Evolutionary conservation across 129 eudicot genomes (phyloP).

Genomic region (Flaveria trinervia): DNA sequence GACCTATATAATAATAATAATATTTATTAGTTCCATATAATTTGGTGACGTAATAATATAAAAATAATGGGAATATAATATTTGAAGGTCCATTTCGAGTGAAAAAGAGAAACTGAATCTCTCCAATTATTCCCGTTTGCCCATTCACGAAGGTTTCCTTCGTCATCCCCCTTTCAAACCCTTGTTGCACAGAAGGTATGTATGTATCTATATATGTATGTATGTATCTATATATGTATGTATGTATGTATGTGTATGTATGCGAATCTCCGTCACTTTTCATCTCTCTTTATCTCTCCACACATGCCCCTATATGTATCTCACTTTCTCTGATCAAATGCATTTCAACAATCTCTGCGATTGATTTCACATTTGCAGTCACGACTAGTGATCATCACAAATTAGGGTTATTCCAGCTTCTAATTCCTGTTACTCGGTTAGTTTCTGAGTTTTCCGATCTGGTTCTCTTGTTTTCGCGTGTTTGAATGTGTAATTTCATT

Average conservation of each 20-base stretch:
- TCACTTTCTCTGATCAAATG: constrained; percentile 10
- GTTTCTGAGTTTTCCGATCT: background rate
- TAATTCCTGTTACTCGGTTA: constrained; percentile 17
- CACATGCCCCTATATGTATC: constrained; percentile 7
- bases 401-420: constrained; percentile 18
- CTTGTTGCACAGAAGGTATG: constrained; percentile 37
- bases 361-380: constrained; percentile 34
- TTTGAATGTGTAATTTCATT: background rate
- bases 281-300: constrained; percentile 1
- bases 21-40: too few relatives aligned
- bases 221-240: background rate
- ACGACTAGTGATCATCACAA: constrained; percentile 11
- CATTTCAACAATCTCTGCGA: constrained; percentile 16
- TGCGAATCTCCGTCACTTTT: constrained; percentile 27
- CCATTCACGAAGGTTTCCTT: constrained; percentile 34
- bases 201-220: background rate
- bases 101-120: constrained; percentile 37
- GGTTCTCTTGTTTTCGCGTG: constrained; percentile 18
- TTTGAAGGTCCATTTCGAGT: constrained; percentile 21
- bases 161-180: constrained; percentile 39
- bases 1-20: too few relatives aligned
- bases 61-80: background rate
- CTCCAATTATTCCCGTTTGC: constrained; percentile 35
- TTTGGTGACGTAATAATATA: background rate
- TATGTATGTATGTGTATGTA: background rate